Evolutionary conservation across 139 green algal species (phyloP), one percentile per base, ranked within the genome.

Genomic region (Chlamydomonas eustigma): DNA sequence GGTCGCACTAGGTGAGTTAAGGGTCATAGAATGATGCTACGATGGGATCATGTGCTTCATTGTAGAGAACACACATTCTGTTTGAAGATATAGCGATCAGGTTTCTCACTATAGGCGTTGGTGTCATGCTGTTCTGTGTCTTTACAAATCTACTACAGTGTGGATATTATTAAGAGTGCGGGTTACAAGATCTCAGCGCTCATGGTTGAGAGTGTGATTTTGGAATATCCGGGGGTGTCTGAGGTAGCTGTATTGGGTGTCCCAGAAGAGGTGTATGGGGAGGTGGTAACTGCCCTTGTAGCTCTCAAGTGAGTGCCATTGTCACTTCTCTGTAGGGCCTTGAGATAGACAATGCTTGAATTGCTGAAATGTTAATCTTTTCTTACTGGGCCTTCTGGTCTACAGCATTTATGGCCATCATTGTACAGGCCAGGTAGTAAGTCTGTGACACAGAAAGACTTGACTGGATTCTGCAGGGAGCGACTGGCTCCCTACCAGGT

Each of bases 81-180:
- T 73, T n/a, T 97, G 36, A 74, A n/a, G n/a, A n/a, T n/a, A n/a
- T n/a, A n/a, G n/a, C n/a, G n/a, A n/a, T n/a, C n/a, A n/a, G n/a
- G n/a, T n/a, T n/a, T n/a, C n/a, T n/a, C n/a, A n/a, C n/a, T n/a
- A n/a, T n/a, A n/a, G n/a, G n/a, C n/a, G n/a, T n/a, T n/a, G n/a
- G n/a, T n/a, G n/a, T n/a, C n/a, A n/a, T n/a, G n/a, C 44, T 12
- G 44, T 18, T 58, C 18, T 18, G 12, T 18, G 44, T 18, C 44
- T 58, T 12, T 58, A 12, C 44, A 58, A 12, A 58, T 18, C 18
- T 12, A 22, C 25, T 35, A 28, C 63, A 91, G 77, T 5, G 93
- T 97, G 2, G 95, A 99, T 86, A 94, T 99, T 64, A 94, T 99
- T 77, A 99, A 98, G 84, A 86, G 74, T 32, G 85, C 91, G 22